A percentile compares a stretch with the other conserved stretches of the same genome.
Evolutionary conservation across 768 basidiomycete species (phyloP).

Genomic region (Mycena indigotica): DNA sequence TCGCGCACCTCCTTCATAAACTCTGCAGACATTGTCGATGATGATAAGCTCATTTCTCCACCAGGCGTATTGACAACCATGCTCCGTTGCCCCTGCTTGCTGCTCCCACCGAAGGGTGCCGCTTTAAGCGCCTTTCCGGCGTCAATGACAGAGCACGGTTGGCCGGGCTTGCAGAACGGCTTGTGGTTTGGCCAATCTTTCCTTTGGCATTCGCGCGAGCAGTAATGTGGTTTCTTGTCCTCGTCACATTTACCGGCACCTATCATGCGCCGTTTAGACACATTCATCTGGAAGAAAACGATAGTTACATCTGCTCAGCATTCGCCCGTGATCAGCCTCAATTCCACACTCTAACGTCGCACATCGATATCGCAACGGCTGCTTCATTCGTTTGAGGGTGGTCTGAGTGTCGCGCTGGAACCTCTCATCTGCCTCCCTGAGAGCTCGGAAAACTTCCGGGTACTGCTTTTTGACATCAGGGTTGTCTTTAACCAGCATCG

Average conservation of each 20-base stretch:
- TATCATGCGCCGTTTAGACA: neutral
- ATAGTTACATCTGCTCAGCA: constrained; percentile 7
- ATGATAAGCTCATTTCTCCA: constrained; percentile 27
- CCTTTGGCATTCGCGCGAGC: constrained; percentile 17
- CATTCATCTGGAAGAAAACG: neutral
- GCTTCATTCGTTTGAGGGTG: constrained; percentile 13
- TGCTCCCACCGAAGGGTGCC: constrained; percentile 6
- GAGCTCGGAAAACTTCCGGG: neutral
- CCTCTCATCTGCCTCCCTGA: neutral
- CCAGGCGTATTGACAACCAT: constrained; percentile 29
- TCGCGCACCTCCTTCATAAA: constrained; percentile 30
- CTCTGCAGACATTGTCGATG: constrained; percentile 31
- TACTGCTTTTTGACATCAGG: neutral
- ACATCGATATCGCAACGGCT: constrained; percentile 12
- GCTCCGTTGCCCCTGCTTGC: constrained; percentile 15
- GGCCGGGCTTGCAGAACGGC: constrained; percentile 35
- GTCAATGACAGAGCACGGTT: constrained; percentile 34
- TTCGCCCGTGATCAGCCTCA: constrained; percentile 10
- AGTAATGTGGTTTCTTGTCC: constrained; percentile 23
- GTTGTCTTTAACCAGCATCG: constrained; percentile 4
- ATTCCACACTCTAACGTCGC: constrained; percentile 9
- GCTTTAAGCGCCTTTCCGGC: neutral
- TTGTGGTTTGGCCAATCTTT: constrained; percentile 41
- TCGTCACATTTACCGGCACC: constrained; percentile 17
- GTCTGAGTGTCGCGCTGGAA: neutral